These are phyloP conservation scores for Straminergon stramineum DNA, from an alignment of 225 moss, liverwort and hornwort species.

Conservation along the genomic window DNA sequence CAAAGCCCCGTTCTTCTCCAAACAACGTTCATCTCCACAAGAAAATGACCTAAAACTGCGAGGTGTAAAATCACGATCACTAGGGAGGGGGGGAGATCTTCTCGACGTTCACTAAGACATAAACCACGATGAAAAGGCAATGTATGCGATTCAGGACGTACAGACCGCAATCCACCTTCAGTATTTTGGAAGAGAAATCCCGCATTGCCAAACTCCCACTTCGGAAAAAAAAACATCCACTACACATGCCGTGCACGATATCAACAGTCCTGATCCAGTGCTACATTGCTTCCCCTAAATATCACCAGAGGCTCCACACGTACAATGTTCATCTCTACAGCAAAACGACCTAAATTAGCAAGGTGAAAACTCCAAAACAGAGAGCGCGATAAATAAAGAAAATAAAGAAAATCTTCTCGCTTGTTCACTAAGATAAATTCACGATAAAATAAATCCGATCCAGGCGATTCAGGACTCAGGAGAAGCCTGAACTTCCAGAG, in stretches of 20 bases:
- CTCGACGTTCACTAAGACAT: background rate
- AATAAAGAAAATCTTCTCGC: background rate
- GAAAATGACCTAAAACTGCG: slow-evolving; percentile 1
- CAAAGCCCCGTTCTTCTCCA: background rate
- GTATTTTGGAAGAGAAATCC: background rate
- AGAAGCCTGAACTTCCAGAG: background rate
- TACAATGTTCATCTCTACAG: background rate
- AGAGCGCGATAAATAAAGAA: background rate
- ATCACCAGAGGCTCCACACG: background rate
- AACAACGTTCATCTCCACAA: background rate
- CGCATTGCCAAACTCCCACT: background rate
- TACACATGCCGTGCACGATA: background rate
- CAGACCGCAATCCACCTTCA: background rate
- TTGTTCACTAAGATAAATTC: background rate
- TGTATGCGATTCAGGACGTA: background rate
- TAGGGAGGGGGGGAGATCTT: background rate
- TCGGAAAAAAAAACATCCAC: background rate
- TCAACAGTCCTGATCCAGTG: background rate
- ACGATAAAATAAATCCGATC: background rate
- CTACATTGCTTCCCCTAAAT: background rate
- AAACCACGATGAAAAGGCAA: background rate
- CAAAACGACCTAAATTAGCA: slow-evolving; percentile 3
- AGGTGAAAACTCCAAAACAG: background rate
- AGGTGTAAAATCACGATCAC: background rate
- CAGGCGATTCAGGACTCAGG: background rate